A percentile compares a stretch with the other conserved stretches of the same genome.
Conservation (phyloP, 441 rosid genomes). For the Pelargonium myrrhifolium region DNA sequence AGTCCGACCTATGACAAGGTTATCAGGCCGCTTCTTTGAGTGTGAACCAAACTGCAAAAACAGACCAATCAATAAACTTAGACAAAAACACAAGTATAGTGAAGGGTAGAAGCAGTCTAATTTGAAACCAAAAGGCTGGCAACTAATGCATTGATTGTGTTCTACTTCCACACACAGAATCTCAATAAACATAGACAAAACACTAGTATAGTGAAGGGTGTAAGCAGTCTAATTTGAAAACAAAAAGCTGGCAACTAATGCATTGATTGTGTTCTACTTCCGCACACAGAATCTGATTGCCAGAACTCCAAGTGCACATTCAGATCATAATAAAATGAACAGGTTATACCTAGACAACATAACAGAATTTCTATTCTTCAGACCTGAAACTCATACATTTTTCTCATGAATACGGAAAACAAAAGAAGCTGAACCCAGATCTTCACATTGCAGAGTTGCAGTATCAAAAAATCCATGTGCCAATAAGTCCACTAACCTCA, state of each 20-base stretch:
- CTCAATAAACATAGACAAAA: too few species aligned
- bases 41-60: conserved; percentile 74
- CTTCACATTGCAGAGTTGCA: not conserved
- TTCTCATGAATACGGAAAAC: too few species aligned
- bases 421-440: not conserved
- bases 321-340: not conserved
- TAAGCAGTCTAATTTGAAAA: too few species aligned
- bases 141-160: too few species aligned
- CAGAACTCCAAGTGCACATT: not conserved
- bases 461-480: not conserved
- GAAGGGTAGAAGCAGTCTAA: too few species aligned
- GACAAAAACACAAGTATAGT: not conserved
- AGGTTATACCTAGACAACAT: too few species aligned
- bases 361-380: not conserved
- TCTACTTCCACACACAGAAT: too few species aligned
- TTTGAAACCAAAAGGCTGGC: too few species aligned
- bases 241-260: too few species aligned
- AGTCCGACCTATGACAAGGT: conserved; percentile 73
- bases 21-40: conserved; percentile 85
- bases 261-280: too few species aligned
- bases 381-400: not conserved
- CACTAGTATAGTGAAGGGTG: too few species aligned
- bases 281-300: not conserved
- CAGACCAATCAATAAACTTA: not conserved
- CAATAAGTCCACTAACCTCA: too few species aligned